Percentiles rank a stretch among this genome's conserved stretches.
Conservation (phyloP, 805 yeast species). For the Cyberlindnera mycetangii region DNA sequence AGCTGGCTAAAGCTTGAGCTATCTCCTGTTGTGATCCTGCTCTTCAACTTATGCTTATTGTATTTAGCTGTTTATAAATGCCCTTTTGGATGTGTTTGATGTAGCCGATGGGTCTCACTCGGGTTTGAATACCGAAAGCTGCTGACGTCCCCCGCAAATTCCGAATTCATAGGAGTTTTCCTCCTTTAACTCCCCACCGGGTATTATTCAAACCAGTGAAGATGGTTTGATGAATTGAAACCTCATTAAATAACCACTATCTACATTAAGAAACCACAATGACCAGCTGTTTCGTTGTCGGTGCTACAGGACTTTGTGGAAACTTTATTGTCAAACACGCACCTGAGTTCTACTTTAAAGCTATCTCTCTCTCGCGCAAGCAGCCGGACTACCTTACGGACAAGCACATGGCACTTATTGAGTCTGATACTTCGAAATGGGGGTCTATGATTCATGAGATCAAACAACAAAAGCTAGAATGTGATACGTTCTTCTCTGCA, state of each 20-base stretch:
- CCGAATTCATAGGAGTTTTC: no score
- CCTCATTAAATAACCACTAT: not conserved
- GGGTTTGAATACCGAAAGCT: no score
- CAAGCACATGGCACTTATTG: conserved; percentile 34
- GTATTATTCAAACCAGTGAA: no score
- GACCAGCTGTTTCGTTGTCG: conserved; percentile 44
- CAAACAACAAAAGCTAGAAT: conserved; percentile 21
- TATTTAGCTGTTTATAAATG: no score
- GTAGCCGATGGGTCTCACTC: no score
- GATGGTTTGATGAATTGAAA: no score
- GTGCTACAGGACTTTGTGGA: conserved; percentile 83
- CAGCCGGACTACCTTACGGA: conserved; percentile 12
- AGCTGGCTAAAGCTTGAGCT: conserved; percentile 9
- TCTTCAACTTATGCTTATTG: not conserved
- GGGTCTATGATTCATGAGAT: conserved; percentile 31
- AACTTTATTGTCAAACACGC: conserved; percentile 46
- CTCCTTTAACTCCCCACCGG: no score
- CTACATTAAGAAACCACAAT: not conserved
- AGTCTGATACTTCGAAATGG: conserved; percentile 53
- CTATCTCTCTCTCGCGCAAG: conserved; percentile 53
- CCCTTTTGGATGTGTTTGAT: no score
- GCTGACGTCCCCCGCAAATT: no score
- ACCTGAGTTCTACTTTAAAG: conserved; percentile 35
- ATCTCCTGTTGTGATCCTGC: no score
- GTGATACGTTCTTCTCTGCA: conserved; percentile 53